These are phyloP conservation scores for Arabidopsis arenosa DNA, from an alignment of 345 rosid species.

Conservation along the genomic window DNA sequence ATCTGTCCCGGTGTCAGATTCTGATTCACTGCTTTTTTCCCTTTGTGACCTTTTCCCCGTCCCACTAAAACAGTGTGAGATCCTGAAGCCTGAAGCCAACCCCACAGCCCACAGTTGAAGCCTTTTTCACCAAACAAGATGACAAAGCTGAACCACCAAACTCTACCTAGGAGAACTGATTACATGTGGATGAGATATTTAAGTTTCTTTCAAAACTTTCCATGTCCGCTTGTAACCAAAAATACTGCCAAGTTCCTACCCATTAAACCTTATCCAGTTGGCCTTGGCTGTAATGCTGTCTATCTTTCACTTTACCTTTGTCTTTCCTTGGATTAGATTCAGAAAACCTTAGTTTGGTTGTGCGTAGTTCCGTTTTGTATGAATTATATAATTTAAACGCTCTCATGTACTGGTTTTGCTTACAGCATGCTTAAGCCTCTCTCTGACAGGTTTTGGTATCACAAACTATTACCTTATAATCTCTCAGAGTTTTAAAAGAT, in stretches of 20 bases:
- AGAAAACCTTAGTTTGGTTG: constrained; percentile 38
- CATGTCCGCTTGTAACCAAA: constrained; percentile 59
- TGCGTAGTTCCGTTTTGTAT: constrained; percentile 31
- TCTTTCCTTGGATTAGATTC: constrained; percentile 38
- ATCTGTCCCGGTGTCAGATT: constrained; percentile 54
- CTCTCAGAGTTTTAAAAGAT: constrained; percentile 6
- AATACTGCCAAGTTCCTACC: constrained; percentile 65
- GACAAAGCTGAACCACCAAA: constrained; percentile 84
- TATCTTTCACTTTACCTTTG: constrained; percentile 33
- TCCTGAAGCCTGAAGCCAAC: constrained; percentile 93
- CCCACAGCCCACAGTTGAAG: constrained; percentile 82
- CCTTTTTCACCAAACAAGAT: constrained; percentile 80
- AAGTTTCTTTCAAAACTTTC: constrained; percentile 52
- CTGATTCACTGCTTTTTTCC: constrained; percentile 78
- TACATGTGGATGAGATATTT: constrained; percentile 55
- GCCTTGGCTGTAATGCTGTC: constrained; percentile 53
- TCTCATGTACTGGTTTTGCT: constrained; percentile 7
- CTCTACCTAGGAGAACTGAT: constrained; percentile 79
- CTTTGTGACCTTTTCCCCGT: constrained; percentile 73
- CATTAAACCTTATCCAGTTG: constrained; percentile 60
- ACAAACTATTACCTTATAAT: constrained; percentile 3
- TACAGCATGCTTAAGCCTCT: constrained; percentile 19
- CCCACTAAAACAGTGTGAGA: constrained; percentile 90
- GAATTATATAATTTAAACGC: constrained; percentile 27
- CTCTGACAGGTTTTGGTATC: constrained; percentile 22